phyloP scores from a whole-genome alignment of 2,329 filamentous ascomycete genomes.

The Orbilia quercus region DNA sequence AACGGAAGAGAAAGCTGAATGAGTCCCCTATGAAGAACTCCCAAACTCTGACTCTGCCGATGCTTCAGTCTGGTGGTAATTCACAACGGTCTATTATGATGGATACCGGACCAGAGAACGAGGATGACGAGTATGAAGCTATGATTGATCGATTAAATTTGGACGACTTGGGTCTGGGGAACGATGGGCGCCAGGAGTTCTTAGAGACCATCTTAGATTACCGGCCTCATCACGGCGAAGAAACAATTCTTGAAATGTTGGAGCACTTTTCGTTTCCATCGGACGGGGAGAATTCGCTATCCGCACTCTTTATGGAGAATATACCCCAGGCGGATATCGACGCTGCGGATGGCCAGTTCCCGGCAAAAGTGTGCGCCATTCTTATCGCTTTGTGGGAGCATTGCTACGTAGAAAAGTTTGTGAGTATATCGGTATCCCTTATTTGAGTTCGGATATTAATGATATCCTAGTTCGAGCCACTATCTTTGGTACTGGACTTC shows the following conservation, averaged over 20 bases:
- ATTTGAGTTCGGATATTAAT: background rate
- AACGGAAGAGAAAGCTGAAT: slow-evolving; percentile 53
- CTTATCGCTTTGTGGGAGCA: slow-evolving; percentile 53
- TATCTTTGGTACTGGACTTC: slow-evolving; percentile 42
- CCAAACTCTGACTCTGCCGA: slow-evolving; percentile 44
- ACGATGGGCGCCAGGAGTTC: slow-evolving; percentile 42
- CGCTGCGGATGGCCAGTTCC: slow-evolving; percentile 39
- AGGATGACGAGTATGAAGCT: slow-evolving; percentile 46
- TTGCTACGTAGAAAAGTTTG: slow-evolving; percentile 53
- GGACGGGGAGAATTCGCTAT: slow-evolving; percentile 36
- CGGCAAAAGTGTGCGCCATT: slow-evolving; percentile 37
- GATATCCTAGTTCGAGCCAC: slow-evolving; percentile 33
- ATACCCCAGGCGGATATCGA: slow-evolving; percentile 34
- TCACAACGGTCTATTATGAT: slow-evolving; percentile 41
- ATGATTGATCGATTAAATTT: slow-evolving; percentile 49
- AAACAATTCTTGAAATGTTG: slow-evolving; percentile 32
- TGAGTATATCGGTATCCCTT: slow-evolving; percentile 4
- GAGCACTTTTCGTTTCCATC: slow-evolving; percentile 41
- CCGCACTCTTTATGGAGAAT: slow-evolving; percentile 49
- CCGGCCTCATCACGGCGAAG: slow-evolving; percentile 17
- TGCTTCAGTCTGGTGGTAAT: slow-evolving; percentile 34
- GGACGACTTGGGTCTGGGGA: slow-evolving; percentile 37
- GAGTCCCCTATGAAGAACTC: slow-evolving; percentile 53
- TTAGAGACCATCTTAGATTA: slow-evolving; percentile 27
- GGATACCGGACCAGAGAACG: slow-evolving; percentile 24